phyloP scores from a whole-genome alignment of 1,284 basidiomycete species.

The Ceratobasidium sp. region DNA sequence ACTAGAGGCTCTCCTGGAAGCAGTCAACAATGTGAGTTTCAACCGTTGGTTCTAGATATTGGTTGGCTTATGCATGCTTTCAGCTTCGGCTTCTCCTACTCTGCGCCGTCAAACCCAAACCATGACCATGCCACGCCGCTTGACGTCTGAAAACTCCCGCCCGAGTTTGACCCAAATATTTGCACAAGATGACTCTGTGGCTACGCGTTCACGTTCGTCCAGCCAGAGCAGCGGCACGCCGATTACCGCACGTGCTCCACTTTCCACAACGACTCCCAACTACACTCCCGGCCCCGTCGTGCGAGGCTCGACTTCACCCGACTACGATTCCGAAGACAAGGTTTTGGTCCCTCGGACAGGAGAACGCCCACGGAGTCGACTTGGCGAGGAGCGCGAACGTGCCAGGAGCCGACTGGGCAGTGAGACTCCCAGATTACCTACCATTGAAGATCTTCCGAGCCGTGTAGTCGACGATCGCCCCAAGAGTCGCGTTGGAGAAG shows the following conservation, averaged over 20 bases:
- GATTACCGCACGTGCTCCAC: background rate
- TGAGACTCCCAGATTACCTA: background rate
- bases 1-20: background rate
- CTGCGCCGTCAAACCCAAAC: constrained; percentile 28
- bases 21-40: constrained; percentile 17
- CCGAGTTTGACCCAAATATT: constrained; percentile 19
- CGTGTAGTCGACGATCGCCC: constrained; percentile 10
- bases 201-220: constrained; percentile 11
- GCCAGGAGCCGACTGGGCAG: background rate
- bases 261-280: constrained; percentile 14
- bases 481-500: background rate
- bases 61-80: background rate
- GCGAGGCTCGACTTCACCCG: background rate
- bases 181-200: constrained; percentile 22
- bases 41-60: background rate
- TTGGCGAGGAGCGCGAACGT: constrained; percentile 12
- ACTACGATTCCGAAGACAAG: constrained; percentile 6
- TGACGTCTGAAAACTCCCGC: constrained; percentile 9
- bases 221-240: constrained; percentile 20
- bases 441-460: constrained; percentile 2
- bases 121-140: constrained; percentile 33
- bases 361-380: constrained; percentile 25
- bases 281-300: background rate
- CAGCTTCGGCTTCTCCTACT: constrained; percentile 15
- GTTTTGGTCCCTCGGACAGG: background rate